Evolutionary conservation across 2,329 filamentous ascomycete genomes (phyloP), one percentile per base, ranked within the genome.

Genomic region (Aspergillus eucalypticola): DNA sequence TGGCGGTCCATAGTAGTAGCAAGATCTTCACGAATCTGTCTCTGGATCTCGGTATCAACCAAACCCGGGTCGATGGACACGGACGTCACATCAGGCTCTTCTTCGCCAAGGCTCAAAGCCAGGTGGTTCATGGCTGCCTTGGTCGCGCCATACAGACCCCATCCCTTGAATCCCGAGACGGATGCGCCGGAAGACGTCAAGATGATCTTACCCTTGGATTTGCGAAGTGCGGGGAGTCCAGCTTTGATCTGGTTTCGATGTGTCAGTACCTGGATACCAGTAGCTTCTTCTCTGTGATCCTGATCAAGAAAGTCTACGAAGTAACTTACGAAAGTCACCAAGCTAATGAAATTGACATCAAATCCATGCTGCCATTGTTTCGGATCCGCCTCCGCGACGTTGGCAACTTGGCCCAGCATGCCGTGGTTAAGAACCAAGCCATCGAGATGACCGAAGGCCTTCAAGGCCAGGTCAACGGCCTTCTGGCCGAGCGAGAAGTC

Each of bases 371-470:
- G 88, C 90, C 93, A 97, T 62, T 90, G 88, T 39, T 90, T 86
- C 0, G 87, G 72, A n/a, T 85, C 84, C 15, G 84, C 82, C 58
- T 95, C 85, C 3, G 79, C 86, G 48, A 97, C 79, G 59, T 84
- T 86, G 54, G 85, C 86, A 48, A 96, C 88, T 0, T 92, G 90
- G 13, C 87, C 84, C 46, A 99, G 78, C 0, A 87, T 82, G n/a
- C 92, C 93, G 72, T 99, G 95, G 75, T 98, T 98, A 62, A 98
- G 79, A 11, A 99, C 86, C 44, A 99, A 73, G 1, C 88, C 90
- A 72, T 99, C 92, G 3, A 99, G 77, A 52, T 80, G 82, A 8
- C 88, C 89, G 74, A 91, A 97, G 0, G 84, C 78, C 25, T 84
- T 78, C 10, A 90, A 70, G 0, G 92, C 89, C 1, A 87, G 77